These are phyloP conservation scores for Limnomonas spitsbergensis DNA, from an alignment of 139 green algal genomes.

Conservation along the genomic window DNA sequence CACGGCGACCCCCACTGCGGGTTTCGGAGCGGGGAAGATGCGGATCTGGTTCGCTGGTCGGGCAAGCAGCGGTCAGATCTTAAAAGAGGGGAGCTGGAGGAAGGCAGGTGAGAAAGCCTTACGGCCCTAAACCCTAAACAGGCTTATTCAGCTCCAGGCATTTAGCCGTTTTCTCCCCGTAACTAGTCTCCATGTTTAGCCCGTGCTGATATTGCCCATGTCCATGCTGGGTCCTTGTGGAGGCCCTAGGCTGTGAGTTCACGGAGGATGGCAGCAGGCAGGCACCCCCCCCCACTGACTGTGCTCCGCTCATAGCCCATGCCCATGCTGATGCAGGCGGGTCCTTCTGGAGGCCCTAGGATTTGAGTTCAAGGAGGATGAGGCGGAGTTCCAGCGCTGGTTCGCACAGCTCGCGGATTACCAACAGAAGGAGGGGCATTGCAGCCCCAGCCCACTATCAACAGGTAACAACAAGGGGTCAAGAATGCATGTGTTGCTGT, in stretches of 20 bases:
- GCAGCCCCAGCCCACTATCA: conserved; percentile 41
- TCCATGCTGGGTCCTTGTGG: too few relatives aligned
- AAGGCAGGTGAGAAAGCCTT: not conserved
- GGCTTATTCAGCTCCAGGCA: too few relatives aligned
- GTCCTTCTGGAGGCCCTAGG: too few relatives aligned
- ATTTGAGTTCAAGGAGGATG: conserved; percentile 66
- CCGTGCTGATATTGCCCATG: too few relatives aligned
- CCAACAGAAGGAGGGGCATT: conserved; percentile 43
- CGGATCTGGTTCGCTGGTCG: conserved; percentile 56
- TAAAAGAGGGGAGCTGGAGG: conserved; percentile 24
- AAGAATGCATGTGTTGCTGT: conserved; percentile 20
- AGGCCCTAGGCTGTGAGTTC: too few relatives aligned
- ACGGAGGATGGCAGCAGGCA: too few relatives aligned
- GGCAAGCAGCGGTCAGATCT: conserved; percentile 53
- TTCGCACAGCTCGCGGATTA: conserved; percentile 50
- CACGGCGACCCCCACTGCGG: conserved; percentile 66
- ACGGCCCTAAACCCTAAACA: too few relatives aligned
- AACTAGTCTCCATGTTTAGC: too few relatives aligned
- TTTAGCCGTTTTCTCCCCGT: too few relatives aligned
- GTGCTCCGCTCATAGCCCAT: too few relatives aligned
- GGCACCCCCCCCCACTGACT: too few relatives aligned
- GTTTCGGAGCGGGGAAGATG: conserved; percentile 55
- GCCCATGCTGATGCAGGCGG: too few relatives aligned
- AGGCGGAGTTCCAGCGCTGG: conserved; percentile 72
- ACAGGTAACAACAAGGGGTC: not conserved